Evolutionary conservation across 139 green algal species (phyloP).

Genomic region (Auxenochlorella pyrenoidosa): DNA sequence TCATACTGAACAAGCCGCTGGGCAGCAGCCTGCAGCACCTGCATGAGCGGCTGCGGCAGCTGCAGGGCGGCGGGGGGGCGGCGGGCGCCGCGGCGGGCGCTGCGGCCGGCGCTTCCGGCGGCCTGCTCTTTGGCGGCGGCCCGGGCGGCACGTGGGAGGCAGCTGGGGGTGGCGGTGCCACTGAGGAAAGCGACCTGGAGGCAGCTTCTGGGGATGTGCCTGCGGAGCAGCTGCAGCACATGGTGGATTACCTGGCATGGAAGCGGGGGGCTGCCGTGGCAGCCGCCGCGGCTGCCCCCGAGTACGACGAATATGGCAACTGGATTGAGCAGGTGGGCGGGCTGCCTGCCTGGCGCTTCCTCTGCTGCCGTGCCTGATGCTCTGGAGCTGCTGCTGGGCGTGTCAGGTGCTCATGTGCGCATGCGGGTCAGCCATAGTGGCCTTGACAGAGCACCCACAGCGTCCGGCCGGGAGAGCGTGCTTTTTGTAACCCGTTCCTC

Average conservation of each 20-base stretch:
- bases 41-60: slow-evolving; percentile 13
- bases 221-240: neutral
- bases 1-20: slow-evolving; percentile 36
- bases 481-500: too few species aligned
- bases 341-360: too few species aligned
- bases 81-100: neutral
- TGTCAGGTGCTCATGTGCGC: too few species aligned
- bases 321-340: slow-evolving; percentile 1
- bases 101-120: neutral
- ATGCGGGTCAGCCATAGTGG: too few species aligned
- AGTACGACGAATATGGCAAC: slow-evolving; percentile 17
- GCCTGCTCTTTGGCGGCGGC: neutral
- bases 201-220: neutral
- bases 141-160: neutral
- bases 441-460: too few species aligned
- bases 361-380: too few species aligned
- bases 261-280: neutral
- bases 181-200: neutral
- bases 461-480: too few species aligned
- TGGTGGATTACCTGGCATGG: neutral
- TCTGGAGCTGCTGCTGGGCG: too few species aligned
- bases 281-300: neutral
- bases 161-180: neutral
- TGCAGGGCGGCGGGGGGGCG: neutral
- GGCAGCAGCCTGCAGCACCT: slow-evolving; percentile 26